phyloP scores from a whole-genome alignment of 306 rosid species.

The Dryas alaskensis region DNA sequence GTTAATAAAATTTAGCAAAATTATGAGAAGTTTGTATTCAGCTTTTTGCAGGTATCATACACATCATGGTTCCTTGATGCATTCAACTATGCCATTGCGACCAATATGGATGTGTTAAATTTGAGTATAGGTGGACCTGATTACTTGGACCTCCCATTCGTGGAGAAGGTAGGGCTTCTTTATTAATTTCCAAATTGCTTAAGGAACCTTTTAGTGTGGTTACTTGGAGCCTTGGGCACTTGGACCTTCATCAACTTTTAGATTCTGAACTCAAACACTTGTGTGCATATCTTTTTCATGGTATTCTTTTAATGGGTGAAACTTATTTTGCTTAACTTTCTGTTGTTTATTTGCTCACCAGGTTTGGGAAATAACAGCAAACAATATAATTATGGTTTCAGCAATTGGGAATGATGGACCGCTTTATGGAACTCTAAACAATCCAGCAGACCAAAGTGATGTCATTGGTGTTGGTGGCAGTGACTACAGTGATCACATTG shows the following conservation, averaged over 20 bases:
- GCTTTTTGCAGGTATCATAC: slow-evolving; percentile 97
- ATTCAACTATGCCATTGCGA: slow-evolving; percentile 96
- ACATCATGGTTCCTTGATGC: slow-evolving; percentile 99
- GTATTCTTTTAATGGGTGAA: background rate
- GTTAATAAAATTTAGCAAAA: slow-evolving; percentile 41
- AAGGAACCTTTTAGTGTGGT: slow-evolving; percentile 1
- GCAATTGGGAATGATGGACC: slow-evolving; percentile 99
- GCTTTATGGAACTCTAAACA: slow-evolving; percentile 92
- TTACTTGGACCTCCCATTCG: slow-evolving; percentile 96
- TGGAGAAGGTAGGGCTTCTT: slow-evolving; percentile 69
- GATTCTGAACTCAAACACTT: background rate
- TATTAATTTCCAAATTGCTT: background rate
- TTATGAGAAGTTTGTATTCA: slow-evolving; percentile 80
- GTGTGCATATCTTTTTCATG: background rate
- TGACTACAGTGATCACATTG: slow-evolving; percentile 97
- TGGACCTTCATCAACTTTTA: background rate
- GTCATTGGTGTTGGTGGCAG: slow-evolving; percentile 97
- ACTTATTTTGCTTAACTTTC: slow-evolving; percentile 22
- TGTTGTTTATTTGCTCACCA: slow-evolving; percentile 39
- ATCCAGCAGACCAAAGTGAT: slow-evolving; percentile 98
- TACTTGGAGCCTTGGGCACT: background rate
- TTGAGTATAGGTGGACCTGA: slow-evolving; percentile 99
- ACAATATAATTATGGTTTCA: slow-evolving; percentile 92
- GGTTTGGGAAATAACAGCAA: slow-evolving; percentile 99
- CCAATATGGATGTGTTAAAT: slow-evolving; percentile 90